Evolutionary conservation across 352 stramenopile species (phyloP).

Genomic region (Phytophthora colocasiae): DNA sequence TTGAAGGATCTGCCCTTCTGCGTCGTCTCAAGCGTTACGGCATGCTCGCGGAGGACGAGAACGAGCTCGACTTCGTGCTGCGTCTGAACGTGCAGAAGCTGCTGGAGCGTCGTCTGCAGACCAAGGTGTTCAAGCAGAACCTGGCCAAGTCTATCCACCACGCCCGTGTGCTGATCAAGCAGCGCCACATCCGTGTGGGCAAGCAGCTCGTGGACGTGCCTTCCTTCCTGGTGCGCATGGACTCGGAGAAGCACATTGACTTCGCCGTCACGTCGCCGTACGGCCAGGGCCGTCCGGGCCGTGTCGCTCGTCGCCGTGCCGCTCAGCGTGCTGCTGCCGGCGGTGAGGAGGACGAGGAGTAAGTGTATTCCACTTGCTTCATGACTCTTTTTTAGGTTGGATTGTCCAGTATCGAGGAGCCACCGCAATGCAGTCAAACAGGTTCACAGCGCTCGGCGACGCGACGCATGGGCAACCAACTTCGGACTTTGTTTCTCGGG

Average conservation of each 20-base stretch:
- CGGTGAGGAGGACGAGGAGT: conserved; percentile 89
- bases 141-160: conserved; percentile 99
- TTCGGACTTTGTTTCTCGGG: conserved; percentile 39
- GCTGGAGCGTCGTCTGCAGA: conserved; percentile 98
- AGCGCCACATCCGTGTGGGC: conserved; percentile 99
- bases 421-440: conserved; percentile 5
- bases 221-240: conserved; percentile 98
- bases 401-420: not conserved
- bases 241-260: conserved; percentile 99
- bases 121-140: conserved; percentile 99
- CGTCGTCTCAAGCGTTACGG: conserved; percentile 97
- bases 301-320: conserved; percentile 95
- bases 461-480: conserved; percentile 11
- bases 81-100: conserved; percentile 99
- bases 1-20: conserved; percentile 98
- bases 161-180: conserved; percentile 98
- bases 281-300: conserved; percentile 96
- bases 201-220: conserved; percentile 99
- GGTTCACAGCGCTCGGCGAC: conserved; percentile 4
- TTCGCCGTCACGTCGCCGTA: conserved; percentile 98
- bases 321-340: conserved; percentile 93
- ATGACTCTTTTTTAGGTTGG: conserved; percentile 25
- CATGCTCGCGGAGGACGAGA: conserved; percentile 97
- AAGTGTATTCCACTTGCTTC: conserved; percentile 47
- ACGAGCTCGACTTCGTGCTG: conserved; percentile 98